phyloP scores from a whole-genome alignment of 495 filamentous ascomycete genomes.

The Entonaema liquescens region DNA sequence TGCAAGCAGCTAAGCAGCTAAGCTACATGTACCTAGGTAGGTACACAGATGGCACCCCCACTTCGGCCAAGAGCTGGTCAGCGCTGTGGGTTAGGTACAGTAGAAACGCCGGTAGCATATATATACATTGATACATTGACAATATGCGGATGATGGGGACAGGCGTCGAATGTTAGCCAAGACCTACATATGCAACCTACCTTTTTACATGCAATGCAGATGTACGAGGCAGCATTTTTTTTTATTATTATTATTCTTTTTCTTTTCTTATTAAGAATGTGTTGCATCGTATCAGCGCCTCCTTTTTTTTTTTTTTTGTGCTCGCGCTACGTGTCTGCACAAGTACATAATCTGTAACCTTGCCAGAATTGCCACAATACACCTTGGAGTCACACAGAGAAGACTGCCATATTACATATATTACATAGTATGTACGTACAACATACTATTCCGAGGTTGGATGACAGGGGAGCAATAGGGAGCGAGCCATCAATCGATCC shows the following conservation, averaged over 20 bases:
- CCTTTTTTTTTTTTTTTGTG: conserved; percentile 25
- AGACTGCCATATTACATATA: conserved; percentile 17
- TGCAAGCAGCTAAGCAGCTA: conserved; percentile 15
- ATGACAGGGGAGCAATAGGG: conserved; percentile 28
- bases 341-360: conserved; percentile 26
- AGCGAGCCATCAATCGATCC: conserved; percentile 23
- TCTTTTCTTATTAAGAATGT: not conserved
- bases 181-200: conserved; percentile 14
- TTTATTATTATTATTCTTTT: not conserved
- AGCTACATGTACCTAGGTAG: not conserved
- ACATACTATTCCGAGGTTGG: conserved; percentile 31
- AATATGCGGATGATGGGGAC: not conserved
- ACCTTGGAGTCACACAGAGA: conserved; percentile 7
- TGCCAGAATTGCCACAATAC: conserved; percentile 20
- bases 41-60: conserved; percentile 22
- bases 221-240: conserved; percentile 4
- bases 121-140: not conserved
- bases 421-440: conserved; percentile 14
- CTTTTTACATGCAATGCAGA: conserved; percentile 15
- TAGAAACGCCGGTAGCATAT: not conserved
- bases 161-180: conserved; percentile 19
- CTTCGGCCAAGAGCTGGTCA: conserved; percentile 18
- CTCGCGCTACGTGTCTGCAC: conserved; percentile 25
- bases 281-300: conserved; percentile 30
- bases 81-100: conserved; percentile 35